These are phyloP conservation scores for Penicillium sp. DNA, from an alignment of 2,329 filamentous ascomycete genomes.

Conservation along the genomic window DNA sequence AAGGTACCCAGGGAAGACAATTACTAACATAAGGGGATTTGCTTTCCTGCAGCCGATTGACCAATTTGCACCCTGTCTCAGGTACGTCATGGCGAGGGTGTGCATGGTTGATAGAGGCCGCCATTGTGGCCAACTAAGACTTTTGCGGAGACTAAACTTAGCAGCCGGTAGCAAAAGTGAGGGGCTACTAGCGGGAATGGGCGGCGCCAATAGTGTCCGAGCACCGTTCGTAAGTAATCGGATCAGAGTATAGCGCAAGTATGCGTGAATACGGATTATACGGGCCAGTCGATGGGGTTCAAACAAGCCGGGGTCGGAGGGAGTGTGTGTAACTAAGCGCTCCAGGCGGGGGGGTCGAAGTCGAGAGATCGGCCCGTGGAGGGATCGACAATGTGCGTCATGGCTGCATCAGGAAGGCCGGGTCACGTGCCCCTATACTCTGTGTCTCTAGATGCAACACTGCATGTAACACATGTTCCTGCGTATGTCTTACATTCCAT, in stretches of 20 bases:
- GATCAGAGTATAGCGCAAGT: not conserved
- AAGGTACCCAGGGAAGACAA: not conserved
- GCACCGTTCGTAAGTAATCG: slow-evolving; percentile 12
- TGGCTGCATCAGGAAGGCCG: slow-evolving; percentile 30
- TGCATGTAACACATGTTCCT: not conserved
- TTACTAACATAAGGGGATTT: slow-evolving; percentile 66
- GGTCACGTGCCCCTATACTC: slow-evolving; percentile 15
- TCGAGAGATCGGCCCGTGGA: slow-evolving; percentile 16
- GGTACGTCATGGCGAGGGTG: slow-evolving; percentile 27
- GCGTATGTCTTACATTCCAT: not conserved
- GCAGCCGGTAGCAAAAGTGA: not conserved
- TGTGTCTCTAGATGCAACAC: not conserved
- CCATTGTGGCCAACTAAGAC: slow-evolving; percentile 22
- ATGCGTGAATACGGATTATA: not conserved
- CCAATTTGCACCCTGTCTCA: slow-evolving; percentile 39
- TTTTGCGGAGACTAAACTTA: slow-evolving; percentile 4
- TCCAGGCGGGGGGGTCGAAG: slow-evolving; percentile 20
- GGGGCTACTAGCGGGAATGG: slow-evolving; percentile 20
- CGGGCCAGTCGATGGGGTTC: not conserved
- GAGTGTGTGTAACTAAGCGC: slow-evolving; percentile 9
- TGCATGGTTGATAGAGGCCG: slow-evolving; percentile 31
- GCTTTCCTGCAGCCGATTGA: slow-evolving; percentile 62
- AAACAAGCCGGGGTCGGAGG: not conserved
- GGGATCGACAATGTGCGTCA: slow-evolving; percentile 39
- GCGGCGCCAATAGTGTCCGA: slow-evolving; percentile 13